Base-by-base conservation (phyloP, 179 eudicot genomes). In the Silene noctiflora region DNA sequence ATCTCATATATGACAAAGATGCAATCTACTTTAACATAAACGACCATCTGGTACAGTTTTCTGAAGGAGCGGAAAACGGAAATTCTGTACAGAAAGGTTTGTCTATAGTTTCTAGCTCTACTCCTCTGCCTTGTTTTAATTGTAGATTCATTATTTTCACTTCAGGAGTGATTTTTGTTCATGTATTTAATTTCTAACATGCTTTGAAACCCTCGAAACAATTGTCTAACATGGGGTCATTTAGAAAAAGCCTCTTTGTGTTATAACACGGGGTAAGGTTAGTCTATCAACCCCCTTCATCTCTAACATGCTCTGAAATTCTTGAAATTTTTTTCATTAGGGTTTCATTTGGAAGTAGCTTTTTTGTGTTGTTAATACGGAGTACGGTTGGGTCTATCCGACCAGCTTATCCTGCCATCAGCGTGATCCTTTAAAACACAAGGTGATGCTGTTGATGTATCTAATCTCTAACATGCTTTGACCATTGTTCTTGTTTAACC, bases 1-100 rank as follows among this genome's bases (percentile, higher is more conserved):
- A 95, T 85, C 96, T 95, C 7, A 75, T 93, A 9, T 90, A 91
- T 85, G 99, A 95, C 78, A 93, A 93, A 79, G 98, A 93, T 91
- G 99, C 96, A 77, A 89, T 95, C 51, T 93, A 93, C 81, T 89
- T 93, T 73, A 87, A 93, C 79, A 93, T 95, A 67, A 90, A 91
- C 80, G 98, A 93, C 75, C 96, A 89, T 74, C 85, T 91, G 39
- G 99, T 95, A 62, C 99, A 93, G 87, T 95, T 77, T 78, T 93
- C 98, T 63, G 90, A 90, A 85, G 87, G 71, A 69, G 92, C 89
- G 70, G 89, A 84, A 71, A 84, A 84, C 76, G 87, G 73, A 27
- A n/a, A n/a, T n/a, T n/a, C n/a, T n/a, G n/a, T n/a, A 48, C 59
- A 56, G 25, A 84, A 84, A 88, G 93, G 93, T 93, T 46, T 66